Percentiles rank a stretch among this genome's conserved stretches.
phyloP scores from a whole-genome alignment of 495 filamentous ascomycete genomes.

The Neurospora sp. region DNA sequence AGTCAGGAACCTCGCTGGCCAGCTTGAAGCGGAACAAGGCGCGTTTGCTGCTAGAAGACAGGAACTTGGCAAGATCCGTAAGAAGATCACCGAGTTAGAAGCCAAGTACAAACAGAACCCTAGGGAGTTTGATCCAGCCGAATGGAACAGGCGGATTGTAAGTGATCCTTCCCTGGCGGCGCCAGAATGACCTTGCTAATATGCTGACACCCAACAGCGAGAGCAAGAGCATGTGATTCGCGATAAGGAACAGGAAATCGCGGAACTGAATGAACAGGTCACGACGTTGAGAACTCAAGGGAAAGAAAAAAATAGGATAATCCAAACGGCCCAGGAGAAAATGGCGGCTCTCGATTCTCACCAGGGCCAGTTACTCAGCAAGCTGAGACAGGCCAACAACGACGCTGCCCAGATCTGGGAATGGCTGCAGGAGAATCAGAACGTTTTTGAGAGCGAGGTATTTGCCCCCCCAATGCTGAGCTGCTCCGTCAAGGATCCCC shows the following conservation, averaged over 20 bases:
- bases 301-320: conserved; percentile 10
- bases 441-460: conserved; percentile 67
- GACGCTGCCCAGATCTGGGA: conserved; percentile 65
- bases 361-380: conserved; percentile 60
- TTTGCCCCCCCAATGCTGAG: conserved; percentile 77
- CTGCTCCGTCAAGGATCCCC: conserved; percentile 70
- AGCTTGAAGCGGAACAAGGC: conserved; percentile 49
- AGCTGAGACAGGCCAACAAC: conserved; percentile 43
- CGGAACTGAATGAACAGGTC: conserved; percentile 24
- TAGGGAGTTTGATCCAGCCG: conserved; percentile 36
- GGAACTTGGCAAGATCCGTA: conserved; percentile 34
- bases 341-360: conserved; percentile 60
- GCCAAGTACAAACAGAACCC: conserved; percentile 35
- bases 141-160: conserved; percentile 47
- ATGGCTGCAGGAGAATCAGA: conserved; percentile 65
- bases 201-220: conserved; percentile 16
- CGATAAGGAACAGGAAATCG: conserved; percentile 31
- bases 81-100: conserved; percentile 33
- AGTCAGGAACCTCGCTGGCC: conserved; percentile 44
- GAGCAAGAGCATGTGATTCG: conserved; percentile 36
- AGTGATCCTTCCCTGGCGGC: conserved; percentile 13
- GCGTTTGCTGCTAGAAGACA: conserved; percentile 39
- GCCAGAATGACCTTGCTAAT: not conserved
- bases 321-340: conserved; percentile 31
- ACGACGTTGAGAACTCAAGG: conserved; percentile 15